phyloP scores from a whole-genome alignment of 2,329 filamentous ascomycete genomes.

The Aspergillus thermomutatus region DNA sequence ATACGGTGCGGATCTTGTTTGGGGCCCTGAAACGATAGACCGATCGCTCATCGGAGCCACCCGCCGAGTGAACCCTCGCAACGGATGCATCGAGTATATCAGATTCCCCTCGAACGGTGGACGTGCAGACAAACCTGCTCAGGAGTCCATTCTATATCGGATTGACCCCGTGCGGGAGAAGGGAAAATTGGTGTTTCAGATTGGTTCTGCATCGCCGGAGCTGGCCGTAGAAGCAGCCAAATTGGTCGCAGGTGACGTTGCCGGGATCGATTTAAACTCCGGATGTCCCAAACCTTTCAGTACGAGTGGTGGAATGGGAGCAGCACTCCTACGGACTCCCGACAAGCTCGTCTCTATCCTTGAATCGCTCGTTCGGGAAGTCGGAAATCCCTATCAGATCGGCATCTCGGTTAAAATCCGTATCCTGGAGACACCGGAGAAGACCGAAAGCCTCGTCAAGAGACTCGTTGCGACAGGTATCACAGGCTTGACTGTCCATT shows the following conservation, averaged over 20 bases:
- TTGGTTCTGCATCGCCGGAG: slow-evolving; percentile 81
- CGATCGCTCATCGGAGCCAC: slow-evolving; percentile 84
- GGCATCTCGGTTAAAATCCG: slow-evolving; percentile 97
- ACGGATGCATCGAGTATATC: slow-evolving; percentile 80
- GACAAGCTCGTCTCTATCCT: slow-evolving; percentile 82
- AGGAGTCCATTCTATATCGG: slow-evolving; percentile 75
- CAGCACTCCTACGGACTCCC: slow-evolving; percentile 79
- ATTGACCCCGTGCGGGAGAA: slow-evolving; percentile 75
- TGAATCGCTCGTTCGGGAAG: slow-evolving; percentile 73
- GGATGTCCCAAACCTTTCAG: slow-evolving; percentile 98
- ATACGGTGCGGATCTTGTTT: slow-evolving; percentile 95
- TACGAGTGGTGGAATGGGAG: slow-evolving; percentile 91
- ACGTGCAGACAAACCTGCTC: slow-evolving; percentile 29
- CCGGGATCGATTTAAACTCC: slow-evolving; percentile 93
- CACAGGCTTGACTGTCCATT: slow-evolving; percentile 88
- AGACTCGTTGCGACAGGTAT: slow-evolving; percentile 83
- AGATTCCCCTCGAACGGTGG: slow-evolving; percentile 69
- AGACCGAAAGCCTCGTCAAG: slow-evolving; percentile 74
- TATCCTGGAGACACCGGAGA: slow-evolving; percentile 70
- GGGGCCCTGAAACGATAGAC: slow-evolving; percentile 96
- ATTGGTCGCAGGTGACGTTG: slow-evolving; percentile 80
- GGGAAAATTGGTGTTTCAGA: slow-evolving; percentile 78
- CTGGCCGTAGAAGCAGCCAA: slow-evolving; percentile 80
- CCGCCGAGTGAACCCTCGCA: slow-evolving; percentile 70
- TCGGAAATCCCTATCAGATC: slow-evolving; percentile 75